Evolutionary conservation across 495 filamentous ascomycete species (phyloP), one percentile per base, ranked within the genome.

Genomic region (Daldinia childiae): DNA sequence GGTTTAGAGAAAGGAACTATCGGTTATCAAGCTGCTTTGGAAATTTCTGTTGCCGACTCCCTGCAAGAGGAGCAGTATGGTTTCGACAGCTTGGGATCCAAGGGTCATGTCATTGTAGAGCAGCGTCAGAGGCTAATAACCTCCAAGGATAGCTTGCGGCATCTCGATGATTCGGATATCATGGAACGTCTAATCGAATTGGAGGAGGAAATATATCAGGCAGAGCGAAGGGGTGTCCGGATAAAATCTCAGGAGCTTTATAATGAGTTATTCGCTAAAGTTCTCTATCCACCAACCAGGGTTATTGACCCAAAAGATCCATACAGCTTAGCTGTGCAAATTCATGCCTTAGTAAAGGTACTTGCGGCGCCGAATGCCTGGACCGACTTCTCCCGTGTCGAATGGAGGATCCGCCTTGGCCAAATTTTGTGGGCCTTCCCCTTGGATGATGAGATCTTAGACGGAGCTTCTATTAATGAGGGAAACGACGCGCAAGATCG

Each of bases 381-480:
- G 93, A 82, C 91, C 15, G 88, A 97, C 74, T 93, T 97, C 72
- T 90, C 90, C 45, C 80, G 90, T 26, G 87, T 92, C 0, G 92
- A 94, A 74, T 95, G 92, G 92, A 85, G 93, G 19, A 88, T 94
- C 29, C 82, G 90, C 11, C 85, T 91, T 1, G 93, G 93, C n/a
- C 92, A 95, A 73, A 79, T 95, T 65, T 81, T 97, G 17, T 97
- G 92, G 92, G 91, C 89, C 19, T 77, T 81, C n/a, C 81, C 83
- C 17, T 76, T 82, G 43, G 82, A 82, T 41, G 87, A 87, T 59
- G 86, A 87, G 14, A 79, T 88, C 58, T 83, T 80, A 51, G 75
- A 86, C 34, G 81, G 83, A 2, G 65, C 78, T 7, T 76, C 78
- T 15, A 78, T 79, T 48, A 73, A 72, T 52, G 80, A 82, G 5